These are phyloP conservation scores for Protostelium mycophagum DNA, from an alignment of 78 protist genomes.

Conservation along the genomic window DNA sequence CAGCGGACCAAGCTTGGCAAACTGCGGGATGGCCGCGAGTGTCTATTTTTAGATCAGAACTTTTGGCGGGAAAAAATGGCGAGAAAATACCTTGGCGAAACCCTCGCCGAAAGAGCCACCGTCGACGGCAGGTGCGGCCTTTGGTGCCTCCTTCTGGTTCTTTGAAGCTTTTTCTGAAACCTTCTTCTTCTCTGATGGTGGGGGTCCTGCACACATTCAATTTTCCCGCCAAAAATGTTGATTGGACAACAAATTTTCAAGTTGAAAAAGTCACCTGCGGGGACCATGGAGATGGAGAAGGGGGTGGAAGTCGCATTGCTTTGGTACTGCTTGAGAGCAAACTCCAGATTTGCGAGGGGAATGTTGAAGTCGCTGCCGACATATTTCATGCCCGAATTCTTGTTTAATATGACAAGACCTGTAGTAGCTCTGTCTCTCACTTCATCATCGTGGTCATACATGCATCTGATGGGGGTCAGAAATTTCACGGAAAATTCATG, in stretches of 20 bases:
- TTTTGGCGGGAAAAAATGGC: not conserved
- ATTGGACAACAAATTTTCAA: not conserved
- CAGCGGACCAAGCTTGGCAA: constrained; percentile 69
- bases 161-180: not conserved
- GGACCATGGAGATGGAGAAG: constrained; percentile 3
- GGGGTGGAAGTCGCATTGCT: not conserved
- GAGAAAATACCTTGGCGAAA: not conserved
- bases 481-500: too few relatives aligned
- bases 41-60: constrained; percentile 11
- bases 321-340: constrained; percentile 5
- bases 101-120: not conserved
- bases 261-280: not conserved
- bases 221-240: not conserved
- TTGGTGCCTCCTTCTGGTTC: constrained; percentile 17
- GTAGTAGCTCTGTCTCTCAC: constrained; percentile 90
- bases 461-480: constrained; percentile 60
- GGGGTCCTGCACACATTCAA: not conserved
- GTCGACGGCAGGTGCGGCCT: constrained; percentile 7
- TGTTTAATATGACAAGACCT: not conserved
- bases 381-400: not conserved
- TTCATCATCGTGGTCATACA: constrained; percentile 90
- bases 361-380: constrained; percentile 3
- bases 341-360: constrained; percentile 13
- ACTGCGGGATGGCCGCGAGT: constrained; percentile 68
- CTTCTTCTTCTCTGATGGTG: constrained; percentile 5